phyloP scores from a whole-genome alignment of 306 rosid species.

The Hylodesmum podocarpum region DNA sequence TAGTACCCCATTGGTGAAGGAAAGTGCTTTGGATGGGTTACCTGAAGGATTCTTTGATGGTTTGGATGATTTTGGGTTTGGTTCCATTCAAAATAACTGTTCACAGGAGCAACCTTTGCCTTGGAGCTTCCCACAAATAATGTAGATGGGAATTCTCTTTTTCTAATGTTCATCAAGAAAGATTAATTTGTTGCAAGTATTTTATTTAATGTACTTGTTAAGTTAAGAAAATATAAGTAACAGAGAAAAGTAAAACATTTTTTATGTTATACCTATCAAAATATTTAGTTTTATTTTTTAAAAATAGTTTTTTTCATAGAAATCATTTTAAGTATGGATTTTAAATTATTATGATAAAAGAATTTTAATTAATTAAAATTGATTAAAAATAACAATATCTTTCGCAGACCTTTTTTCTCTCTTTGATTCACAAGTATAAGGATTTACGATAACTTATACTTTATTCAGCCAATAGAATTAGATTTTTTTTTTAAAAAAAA shows the following conservation, averaged over 20 bases:
- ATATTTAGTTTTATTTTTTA: no score
- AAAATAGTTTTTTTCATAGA: neutral
- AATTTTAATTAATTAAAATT: no score
- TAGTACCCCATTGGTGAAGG: neutral
- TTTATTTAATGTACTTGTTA: neutral
- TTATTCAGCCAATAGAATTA: no score
- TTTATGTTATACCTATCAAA: no score
- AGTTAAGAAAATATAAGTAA: neutral
- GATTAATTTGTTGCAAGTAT: neutral
- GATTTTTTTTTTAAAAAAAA: no score
- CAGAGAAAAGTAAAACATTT: neutral
- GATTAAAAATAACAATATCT: no score
- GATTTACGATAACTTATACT: no score
- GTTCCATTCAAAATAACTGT: neutral
- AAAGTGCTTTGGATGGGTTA: constrained; percentile 21
- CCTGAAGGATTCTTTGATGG: constrained; percentile 45
- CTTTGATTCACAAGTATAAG: no score
- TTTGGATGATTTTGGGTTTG: constrained; percentile 34
- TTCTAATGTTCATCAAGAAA: neutral
- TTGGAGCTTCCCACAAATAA: neutral
- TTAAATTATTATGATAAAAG: no score
- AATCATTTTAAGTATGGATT: no score
- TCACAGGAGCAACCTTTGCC: neutral
- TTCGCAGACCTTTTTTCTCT: no score
- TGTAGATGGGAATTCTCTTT: neutral